Evolutionary conservation across 148 eudicot species (phyloP), one percentile per base, ranked within the genome.

Genomic region (Hydrangea macrophylla): DNA sequence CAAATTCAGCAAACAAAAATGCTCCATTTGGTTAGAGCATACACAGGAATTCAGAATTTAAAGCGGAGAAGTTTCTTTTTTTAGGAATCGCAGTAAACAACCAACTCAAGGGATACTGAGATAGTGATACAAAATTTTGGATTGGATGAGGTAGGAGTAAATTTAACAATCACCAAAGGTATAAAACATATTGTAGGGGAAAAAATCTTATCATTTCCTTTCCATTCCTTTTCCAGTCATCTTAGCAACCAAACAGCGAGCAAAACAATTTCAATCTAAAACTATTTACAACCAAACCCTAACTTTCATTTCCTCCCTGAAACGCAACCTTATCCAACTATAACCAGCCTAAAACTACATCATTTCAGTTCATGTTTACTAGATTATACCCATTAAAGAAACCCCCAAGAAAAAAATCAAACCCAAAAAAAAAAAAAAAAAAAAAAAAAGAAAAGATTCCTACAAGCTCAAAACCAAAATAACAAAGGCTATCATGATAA

Each of bases 381-480:
- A 2, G 12, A 60, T 28, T 28, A 20, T 2, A 22, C 48, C 42
- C 62, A 9, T 17, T 15, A 5, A 60, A 27, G 12, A 26, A 55
- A 55, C 4, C 20, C 26, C 33, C 50, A 20, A 56, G 30, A 7
- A 5, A 37, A 54, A 55, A 12, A 15, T 9, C 39, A 32, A 26
- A 55, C 20, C 22, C 20, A 18, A 22, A 22, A 2, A 17, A 12
- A 6, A 32, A 26, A 54, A 35, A 35, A 35, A 35, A 35, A 35
- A 36, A 8, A 37, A 45, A 20, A 55, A 36, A 39, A 36, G 15
- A 7, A 27, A 55, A 6, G 35, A 25, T 25, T 45, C 7, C 51
- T 18, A 36, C 50, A 13, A 67, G 36, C 62, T 24, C 62, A 67
- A 36, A 68, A 26, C 61, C 12, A 56, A 30, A 39, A 68, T 22